phyloP scores from a whole-genome alignment of 1,139 yeast species.

The Diutina siamensis region DNA sequence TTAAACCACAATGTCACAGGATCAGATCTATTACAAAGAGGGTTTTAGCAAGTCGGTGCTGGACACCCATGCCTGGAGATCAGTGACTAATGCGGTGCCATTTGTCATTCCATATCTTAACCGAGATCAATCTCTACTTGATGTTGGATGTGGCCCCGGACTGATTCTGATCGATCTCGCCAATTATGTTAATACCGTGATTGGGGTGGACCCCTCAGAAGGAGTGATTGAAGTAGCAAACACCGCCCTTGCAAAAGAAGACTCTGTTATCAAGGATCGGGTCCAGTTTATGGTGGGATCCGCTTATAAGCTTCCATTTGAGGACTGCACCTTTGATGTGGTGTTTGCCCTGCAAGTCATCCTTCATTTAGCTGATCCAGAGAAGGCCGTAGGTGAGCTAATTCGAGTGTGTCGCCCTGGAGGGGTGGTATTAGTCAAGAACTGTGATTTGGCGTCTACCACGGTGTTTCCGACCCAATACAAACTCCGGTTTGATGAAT shows the following conservation, averaged over 20 bases:
- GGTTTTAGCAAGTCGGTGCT: constrained; percentile 16
- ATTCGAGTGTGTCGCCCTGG: constrained; percentile 9
- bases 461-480: constrained; percentile 9
- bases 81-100: constrained; percentile 19
- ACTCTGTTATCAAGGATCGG: background rate
- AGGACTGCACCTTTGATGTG: constrained; percentile 25
- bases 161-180: constrained; percentile 27
- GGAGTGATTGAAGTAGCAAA: constrained; percentile 19
- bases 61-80: constrained; percentile 25
- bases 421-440: constrained; percentile 18
- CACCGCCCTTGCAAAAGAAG: constrained; percentile 11
- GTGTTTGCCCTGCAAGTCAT: constrained; percentile 29
- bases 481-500: too few relatives aligned
- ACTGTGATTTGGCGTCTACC: constrained; percentile 17
- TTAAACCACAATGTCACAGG: too few relatives aligned
- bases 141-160: constrained; percentile 35
- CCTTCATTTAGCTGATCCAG: constrained; percentile 25
- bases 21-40: constrained; percentile 17
- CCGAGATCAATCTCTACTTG: constrained; percentile 18
- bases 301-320: constrained; percentile 20
- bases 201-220: constrained; percentile 24
- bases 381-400: constrained; percentile 8
- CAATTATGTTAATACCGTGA: constrained; percentile 19
- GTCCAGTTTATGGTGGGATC: constrained; percentile 21
- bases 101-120: constrained; percentile 19